Evolutionary conservation across 2,329 filamentous ascomycete species (phyloP).

Genomic region (Harringtonia aguacate): DNA sequence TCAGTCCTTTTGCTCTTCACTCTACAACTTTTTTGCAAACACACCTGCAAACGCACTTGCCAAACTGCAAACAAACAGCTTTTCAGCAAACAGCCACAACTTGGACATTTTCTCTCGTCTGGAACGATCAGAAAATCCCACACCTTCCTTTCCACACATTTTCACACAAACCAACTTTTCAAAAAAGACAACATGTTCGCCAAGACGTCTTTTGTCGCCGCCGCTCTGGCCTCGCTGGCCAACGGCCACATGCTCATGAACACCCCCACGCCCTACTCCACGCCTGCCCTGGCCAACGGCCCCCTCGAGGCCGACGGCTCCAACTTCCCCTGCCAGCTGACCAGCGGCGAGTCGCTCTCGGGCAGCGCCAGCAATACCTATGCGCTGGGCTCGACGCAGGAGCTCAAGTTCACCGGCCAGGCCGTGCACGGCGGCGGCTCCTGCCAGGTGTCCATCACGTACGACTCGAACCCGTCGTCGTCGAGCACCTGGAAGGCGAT

Average conservation of each 20-base stretch:
- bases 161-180: slow-evolving; percentile 21
- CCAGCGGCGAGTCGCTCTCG: slow-evolving; percentile 33
- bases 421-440: slow-evolving; percentile 86
- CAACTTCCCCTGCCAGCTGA: slow-evolving; percentile 77
- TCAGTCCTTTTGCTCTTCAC: not conserved
- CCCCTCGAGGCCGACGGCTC: slow-evolving; percentile 51
- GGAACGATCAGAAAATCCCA: not conserved
- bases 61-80: not conserved
- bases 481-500: slow-evolving; percentile 77
- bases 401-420: slow-evolving; percentile 55
- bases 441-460: slow-evolving; percentile 81
- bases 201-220: slow-evolving; percentile 30
- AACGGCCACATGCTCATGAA: slow-evolving; percentile 69
- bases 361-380: slow-evolving; percentile 45
- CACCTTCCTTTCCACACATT: slow-evolving; percentile 14
- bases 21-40: not conserved
- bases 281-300: slow-evolving; percentile 36
- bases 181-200: slow-evolving; percentile 32
- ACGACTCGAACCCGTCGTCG: slow-evolving; percentile 57
- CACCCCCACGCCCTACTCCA: slow-evolving; percentile 52
- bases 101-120: not conserved
- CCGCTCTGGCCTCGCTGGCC: slow-evolving; percentile 47
- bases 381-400: slow-evolving; percentile 49
- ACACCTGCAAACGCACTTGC: not conserved
- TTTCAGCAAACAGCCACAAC: not conserved